Evolutionary conservation across 2,329 filamentous ascomycete species (phyloP), one percentile per base, ranked within the genome.

Genomic region (Ophiostoma montium): DNA sequence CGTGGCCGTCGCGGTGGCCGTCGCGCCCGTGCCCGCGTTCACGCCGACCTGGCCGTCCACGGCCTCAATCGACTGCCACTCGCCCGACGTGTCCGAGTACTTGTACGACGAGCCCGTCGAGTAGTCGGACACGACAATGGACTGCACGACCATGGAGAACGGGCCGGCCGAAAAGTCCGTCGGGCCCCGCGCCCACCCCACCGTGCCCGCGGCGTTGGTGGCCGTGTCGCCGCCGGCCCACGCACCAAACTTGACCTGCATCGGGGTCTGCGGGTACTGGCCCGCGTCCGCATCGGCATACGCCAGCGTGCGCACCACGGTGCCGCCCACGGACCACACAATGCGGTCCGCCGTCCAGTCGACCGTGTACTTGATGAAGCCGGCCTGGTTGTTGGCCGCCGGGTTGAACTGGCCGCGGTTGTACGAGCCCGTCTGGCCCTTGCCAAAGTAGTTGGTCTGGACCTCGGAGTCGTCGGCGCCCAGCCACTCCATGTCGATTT

Each of bases 391-490:
- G 58, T 74, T 75, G 67, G 54, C 70, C 56, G 60, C 80, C 70
- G 77, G 67, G 64, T 94, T 86, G 63, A 86, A 89, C 51, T 84
- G 81, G 54, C 86, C 89, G 50, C 92, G 84, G 67, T 94, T 87
- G 70, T 90, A 94, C n/a, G 76, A 76, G 30, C 76, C 82, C 0
- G 86, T 89, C 57, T 85, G 75, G 48, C 90, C 92, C 66, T 96
- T 95, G 63, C 88, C 87, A 58, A 98, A 98, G 68, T 94, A 98
- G 67, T 98, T 98, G 57, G 81, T 84, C 67, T 98, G 92, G n/a
- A 95, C 85, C 64, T 94, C 74, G 50, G 71, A 69, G 55, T 75
- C 67, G 61, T 86, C 76, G 49, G 82, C 79, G 51, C 92, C 92
- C 21, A 98, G 76, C 86, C 89, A 96, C 66, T 98, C 92, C 70